Base-by-base conservation (phyloP, 176 grass and related monocot species). In the Paspalum notatum region DNA sequence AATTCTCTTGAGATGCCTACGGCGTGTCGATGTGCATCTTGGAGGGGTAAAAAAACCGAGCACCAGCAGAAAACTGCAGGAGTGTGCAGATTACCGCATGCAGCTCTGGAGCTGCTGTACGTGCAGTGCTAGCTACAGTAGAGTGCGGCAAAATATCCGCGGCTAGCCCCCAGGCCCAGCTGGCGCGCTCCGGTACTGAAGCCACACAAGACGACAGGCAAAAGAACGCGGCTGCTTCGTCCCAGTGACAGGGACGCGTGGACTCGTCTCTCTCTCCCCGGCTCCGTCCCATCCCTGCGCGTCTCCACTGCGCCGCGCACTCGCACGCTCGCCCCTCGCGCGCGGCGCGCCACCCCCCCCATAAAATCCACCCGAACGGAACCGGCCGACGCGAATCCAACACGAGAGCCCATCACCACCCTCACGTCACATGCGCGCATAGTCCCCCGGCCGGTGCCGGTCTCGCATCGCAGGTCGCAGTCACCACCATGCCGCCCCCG, bases 281-380 rank as follows among this genome's bases (percentile, higher is more conserved):
- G 55, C 44, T 8, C 12, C 67, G 6, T 6, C 54, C n/a, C 38
- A 11, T 18, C 44, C 9, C 55, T 39, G 56, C 39, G 13, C 66
- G 25, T 58, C 73, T 26, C 13, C 32, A 59, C 53, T 38, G 39
- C 54, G 53, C 72, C 12, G 38, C 44, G 10, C 14, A 37, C 24
- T 22, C 50, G 47, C 6, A 47, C 17, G 9, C 63, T 44, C 53
- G 63, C 75, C 17, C 57, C 17, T 39, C 47, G 24, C 75, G 56
- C 67, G 13, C 43, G 12, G 44, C 67, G 67, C 76, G 76, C 48
- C 76, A 66, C 76, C 62, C 70, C 69, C 21, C 70, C 69, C 21
- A 80, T 83, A 90, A 87, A 83, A 83, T 87, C 84, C 84, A 49
- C 17, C 74, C 32, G 57, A 46, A n/a, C n/a, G n/a, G n/a, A n/a